Conservation (phyloP, 2,329 filamentous ascomycete species). For the Ophiocordyceps unilateralis region DNA sequence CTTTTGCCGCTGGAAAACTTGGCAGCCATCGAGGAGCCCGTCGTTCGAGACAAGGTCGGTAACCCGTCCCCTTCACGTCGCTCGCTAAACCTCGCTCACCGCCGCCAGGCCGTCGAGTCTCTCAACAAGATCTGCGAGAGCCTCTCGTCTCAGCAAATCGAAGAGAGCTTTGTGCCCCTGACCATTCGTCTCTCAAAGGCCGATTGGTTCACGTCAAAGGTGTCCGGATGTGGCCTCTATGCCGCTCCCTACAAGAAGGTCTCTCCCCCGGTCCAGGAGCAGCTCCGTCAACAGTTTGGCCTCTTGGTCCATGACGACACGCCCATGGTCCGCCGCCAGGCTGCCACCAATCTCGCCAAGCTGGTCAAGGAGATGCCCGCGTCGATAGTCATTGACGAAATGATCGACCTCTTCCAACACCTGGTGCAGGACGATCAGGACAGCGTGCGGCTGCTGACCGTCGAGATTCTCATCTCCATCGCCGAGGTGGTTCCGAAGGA, state of each 20-base stretch:
- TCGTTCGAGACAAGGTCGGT: conserved; percentile 88
- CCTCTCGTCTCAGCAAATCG: conserved; percentile 79
- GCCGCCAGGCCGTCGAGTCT: conserved; percentile 75
- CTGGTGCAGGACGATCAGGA: conserved; percentile 94
- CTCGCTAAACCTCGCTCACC: conserved; percentile 3
- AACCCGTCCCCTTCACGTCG: conserved; percentile 7
- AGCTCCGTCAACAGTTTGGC: conserved; percentile 79
- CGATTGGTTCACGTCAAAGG: conserved; percentile 99
- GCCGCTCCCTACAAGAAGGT: conserved; percentile 88
- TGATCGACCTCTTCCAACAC: conserved; percentile 98
- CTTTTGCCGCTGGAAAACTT: conserved; percentile 95
- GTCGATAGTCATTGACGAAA: conserved; percentile 85
- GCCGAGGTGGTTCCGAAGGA: conserved; percentile 96
- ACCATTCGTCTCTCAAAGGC: conserved; percentile 93
- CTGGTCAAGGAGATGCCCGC: conserved; percentile 96
- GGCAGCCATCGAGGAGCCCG: conserved; percentile 92
- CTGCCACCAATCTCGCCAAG: conserved; percentile 89
- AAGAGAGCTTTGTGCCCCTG: conserved; percentile 93
- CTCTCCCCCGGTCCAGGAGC: conserved; percentile 72
- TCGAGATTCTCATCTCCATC: conserved; percentile 90
- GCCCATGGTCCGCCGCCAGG: conserved; percentile 94
- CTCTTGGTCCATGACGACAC: conserved; percentile 95
- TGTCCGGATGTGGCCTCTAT: conserved; percentile 92
- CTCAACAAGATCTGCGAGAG: conserved; percentile 97
- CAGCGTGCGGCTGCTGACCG: conserved; percentile 86